Evolutionary conservation across 805 yeast species (phyloP).

Genomic region (Barnettozyma sucrosica): DNA sequence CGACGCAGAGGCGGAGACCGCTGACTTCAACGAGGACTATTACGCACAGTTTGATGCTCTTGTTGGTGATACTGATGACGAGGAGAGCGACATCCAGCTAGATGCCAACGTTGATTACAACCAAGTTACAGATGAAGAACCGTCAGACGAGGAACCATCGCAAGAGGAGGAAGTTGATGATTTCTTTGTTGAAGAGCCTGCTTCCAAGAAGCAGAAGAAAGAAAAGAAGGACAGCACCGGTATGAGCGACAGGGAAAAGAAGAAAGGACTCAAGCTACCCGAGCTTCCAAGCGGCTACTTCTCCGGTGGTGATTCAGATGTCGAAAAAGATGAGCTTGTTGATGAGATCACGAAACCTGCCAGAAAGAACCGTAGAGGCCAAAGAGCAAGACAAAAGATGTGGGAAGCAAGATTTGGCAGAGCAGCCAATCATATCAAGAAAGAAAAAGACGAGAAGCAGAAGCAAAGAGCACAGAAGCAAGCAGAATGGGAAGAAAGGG

Average conservation of each 20-base stretch:
- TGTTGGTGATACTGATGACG: slow-evolving; percentile 18
- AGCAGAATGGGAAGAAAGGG: slow-evolving; percentile 67
- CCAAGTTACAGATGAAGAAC: slow-evolving; percentile 63
- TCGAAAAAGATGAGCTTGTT: slow-evolving; percentile 45
- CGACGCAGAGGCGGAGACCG: slow-evolving; percentile 14
- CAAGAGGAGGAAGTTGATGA: slow-evolving; percentile 27
- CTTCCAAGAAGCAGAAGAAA: slow-evolving; percentile 19
- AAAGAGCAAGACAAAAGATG: slow-evolving; percentile 91
- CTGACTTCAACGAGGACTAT: slow-evolving; percentile 37
- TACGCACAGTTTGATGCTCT: slow-evolving; percentile 24
- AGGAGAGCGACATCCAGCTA: slow-evolving; percentile 19
- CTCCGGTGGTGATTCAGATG: slow-evolving; percentile 78
- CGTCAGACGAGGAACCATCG: slow-evolving; percentile 29
- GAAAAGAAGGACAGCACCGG: slow-evolving; percentile 19
- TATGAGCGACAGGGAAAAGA: slow-evolving; percentile 37
- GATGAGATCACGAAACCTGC: slow-evolving; percentile 45
- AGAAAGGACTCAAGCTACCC: slow-evolving; percentile 44
- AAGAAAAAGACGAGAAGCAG: slow-evolving; percentile 49
- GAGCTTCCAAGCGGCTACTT: slow-evolving; percentile 72
- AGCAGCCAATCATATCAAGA: slow-evolving; percentile 75
- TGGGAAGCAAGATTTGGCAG: slow-evolving; percentile 91
- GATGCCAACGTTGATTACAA: slow-evolving; percentile 37
- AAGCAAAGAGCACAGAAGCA: slow-evolving; percentile 57
- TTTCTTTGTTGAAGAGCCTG: slow-evolving; percentile 34
- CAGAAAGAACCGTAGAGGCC: slow-evolving; percentile 91